Conservation (phyloP, 2,329 filamentous ascomycete species). For the Monosporascus sp. region DNA sequence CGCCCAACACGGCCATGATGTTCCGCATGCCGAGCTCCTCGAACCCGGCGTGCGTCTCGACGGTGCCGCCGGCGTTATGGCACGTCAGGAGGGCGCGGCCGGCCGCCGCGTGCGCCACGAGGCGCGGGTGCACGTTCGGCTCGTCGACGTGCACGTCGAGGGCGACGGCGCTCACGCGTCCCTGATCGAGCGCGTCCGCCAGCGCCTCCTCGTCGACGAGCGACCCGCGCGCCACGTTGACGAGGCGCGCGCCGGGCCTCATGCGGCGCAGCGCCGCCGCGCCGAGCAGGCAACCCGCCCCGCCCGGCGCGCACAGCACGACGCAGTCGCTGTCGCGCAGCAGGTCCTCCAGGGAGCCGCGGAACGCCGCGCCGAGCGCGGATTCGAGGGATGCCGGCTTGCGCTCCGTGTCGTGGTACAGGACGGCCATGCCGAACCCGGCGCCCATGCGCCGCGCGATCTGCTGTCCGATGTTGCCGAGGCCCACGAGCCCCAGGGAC, state of each 20-base stretch:
- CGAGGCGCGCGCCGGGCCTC: slow-evolving; percentile 51
- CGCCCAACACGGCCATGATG: slow-evolving; percentile 53
- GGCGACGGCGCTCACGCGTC: slow-evolving; percentile 46
- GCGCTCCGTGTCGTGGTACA: slow-evolving; percentile 56
- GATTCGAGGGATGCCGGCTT: slow-evolving; percentile 39
- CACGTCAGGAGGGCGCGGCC: slow-evolving; percentile 54
- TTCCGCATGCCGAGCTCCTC: slow-evolving; percentile 64
- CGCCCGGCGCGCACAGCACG: slow-evolving; percentile 55
- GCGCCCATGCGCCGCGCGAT: slow-evolving; percentile 53
- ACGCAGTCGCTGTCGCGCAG: slow-evolving; percentile 52
- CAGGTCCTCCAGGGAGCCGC: slow-evolving; percentile 46
- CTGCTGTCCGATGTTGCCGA: slow-evolving; percentile 61
- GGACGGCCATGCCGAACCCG: slow-evolving; percentile 62
- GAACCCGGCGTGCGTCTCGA: slow-evolving; percentile 62
- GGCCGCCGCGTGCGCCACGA: slow-evolving; percentile 35
- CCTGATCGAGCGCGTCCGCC: slow-evolving; percentile 50
- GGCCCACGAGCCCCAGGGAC: slow-evolving; percentile 60
- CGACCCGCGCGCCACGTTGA: slow-evolving; percentile 61
- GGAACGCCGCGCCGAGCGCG: slow-evolving; percentile 42
- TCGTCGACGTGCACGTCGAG: slow-evolving; percentile 62
- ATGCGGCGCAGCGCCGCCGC: slow-evolving; percentile 42
- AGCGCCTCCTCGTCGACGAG: slow-evolving; percentile 63
- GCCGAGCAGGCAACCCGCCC: slow-evolving; percentile 42
- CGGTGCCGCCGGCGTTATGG: slow-evolving; percentile 62
- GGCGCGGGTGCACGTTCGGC: slow-evolving; percentile 44